These are phyloP conservation scores for Tetraselmis chui DNA, from an alignment of 139 green algal genomes.

Conservation along the genomic window DNA sequence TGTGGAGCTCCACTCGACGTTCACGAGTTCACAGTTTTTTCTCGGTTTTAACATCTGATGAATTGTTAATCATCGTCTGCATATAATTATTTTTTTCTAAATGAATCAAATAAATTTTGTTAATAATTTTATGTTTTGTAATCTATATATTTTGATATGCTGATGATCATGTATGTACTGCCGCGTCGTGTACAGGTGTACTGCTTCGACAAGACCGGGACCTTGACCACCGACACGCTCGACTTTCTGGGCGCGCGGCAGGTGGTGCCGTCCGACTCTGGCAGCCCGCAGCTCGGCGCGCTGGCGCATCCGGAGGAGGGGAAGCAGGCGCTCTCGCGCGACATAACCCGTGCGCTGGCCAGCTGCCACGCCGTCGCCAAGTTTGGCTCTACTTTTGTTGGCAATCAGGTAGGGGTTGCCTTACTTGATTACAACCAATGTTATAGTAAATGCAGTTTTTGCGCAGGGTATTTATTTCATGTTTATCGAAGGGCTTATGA, in stretches of 20 bases:
- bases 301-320: background rate
- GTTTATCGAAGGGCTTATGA: too few relatives aligned
- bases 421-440: too few relatives aligned
- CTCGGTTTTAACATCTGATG: too few relatives aligned
- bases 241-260: slow-evolving; percentile 13
- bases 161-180: background rate
- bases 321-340: background rate
- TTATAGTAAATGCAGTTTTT: too few relatives aligned
- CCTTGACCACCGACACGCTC: slow-evolving; percentile 10
- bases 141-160: too few relatives aligned
- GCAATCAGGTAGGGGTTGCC: slow-evolving; percentile 12
- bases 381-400: slow-evolving; percentile 1
- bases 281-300: background rate
- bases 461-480: too few relatives aligned
- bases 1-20: too few relatives aligned
- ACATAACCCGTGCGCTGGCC: slow-evolving; percentile 1
- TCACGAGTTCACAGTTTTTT: too few relatives aligned
- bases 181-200: background rate
- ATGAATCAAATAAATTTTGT: too few relatives aligned
- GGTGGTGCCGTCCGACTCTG: background rate
- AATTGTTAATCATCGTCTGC: too few relatives aligned
- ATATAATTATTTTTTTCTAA: too few relatives aligned
- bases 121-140: too few relatives aligned
- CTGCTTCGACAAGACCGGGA: slow-evolving; percentile 21
- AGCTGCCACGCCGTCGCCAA: slow-evolving; percentile 12